Evolutionary conservation across 805 yeast species (phyloP), one percentile per base, ranked within the genome.

Genomic region (Yamadazyma sp.): DNA sequence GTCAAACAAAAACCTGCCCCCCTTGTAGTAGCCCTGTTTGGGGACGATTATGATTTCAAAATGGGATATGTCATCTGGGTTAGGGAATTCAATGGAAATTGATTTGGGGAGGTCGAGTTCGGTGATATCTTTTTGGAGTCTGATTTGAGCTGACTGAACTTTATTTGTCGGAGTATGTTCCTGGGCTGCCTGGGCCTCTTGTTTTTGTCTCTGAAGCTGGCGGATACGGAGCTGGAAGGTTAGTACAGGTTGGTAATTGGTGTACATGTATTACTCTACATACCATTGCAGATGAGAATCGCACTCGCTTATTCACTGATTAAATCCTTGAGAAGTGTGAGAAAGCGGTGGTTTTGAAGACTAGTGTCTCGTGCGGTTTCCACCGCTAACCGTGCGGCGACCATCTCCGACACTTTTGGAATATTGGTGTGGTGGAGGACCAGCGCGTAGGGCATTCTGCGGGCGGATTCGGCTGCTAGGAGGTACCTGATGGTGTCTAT

Each of bases 81-180:
- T 69, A 10, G 79, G 76, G 44, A 73, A 75, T 23, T 48, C 64
- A 30, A 77, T 64, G 51, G 60, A 61, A 62, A 75, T 82, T 40
- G 78, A 79, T 38, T 64, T 46, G 12, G 87, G 89, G 37, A 80
- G 63, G 37, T 76, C 77, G 40, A 85, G 66, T 53, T 84, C 95
- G 6, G 82, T 77, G 32, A 87, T 59, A 56, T 88, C 87, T 53
- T 82, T 83, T 50, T 85, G 90, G 13, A 83, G 77, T 33, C 95
- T 69, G 16, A 86, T 69, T 52, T 82, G 87, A 1, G 95, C 90
- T 5, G 90, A 57, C 6, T 60, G 53, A 12, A 65, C 64, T 46
- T 56, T 56, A 13, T 49, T 33, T 8, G 38, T 24, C 7, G 46
- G 3, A 49, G 50, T 6, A 55, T n/a, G 9, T 18, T 24, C 18